These are phyloP conservation scores for Hansenula sp. DNA, from an alignment of 1,139 yeast genomes.

Conservation along the genomic window DNA sequence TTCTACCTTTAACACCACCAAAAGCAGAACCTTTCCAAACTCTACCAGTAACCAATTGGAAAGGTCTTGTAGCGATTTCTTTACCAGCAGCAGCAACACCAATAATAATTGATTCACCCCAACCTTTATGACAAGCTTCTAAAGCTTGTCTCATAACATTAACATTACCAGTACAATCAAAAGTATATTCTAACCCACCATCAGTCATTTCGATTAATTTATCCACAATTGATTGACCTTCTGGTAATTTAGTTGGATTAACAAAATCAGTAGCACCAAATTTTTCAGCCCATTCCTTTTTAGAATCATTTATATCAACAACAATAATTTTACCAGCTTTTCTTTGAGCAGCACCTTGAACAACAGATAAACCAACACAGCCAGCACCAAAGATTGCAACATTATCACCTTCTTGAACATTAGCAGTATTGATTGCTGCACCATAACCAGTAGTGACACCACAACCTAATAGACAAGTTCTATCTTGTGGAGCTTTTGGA, in stretches of 20 bases:
- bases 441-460: constrained; percentile 99
- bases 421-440: constrained; percentile 93
- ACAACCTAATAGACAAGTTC: constrained; percentile 91
- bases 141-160: constrained; percentile 92
- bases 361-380: constrained; percentile 91
- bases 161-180: constrained; percentile 97
- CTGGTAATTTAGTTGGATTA: constrained; percentile 73
- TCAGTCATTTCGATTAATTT: constrained; percentile 86
- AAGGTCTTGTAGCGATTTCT: constrained; percentile 94
- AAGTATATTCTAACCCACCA: constrained; percentile 94
- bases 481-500: constrained; percentile 76
- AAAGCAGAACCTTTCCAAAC: constrained; percentile 98
- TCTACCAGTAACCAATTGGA: constrained; percentile 98
- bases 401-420: constrained; percentile 87
- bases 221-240: constrained; percentile 75
- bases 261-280: constrained; percentile 96
- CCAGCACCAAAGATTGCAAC: constrained; percentile 98
- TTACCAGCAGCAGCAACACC: constrained; percentile 99
- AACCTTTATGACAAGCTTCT: constrained; percentile 97
- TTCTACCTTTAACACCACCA: constrained; percentile 97
- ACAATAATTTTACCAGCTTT: constrained; percentile 81
- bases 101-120: constrained; percentile 93
- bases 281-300: constrained; percentile 78
- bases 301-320: constrained; percentile 79
- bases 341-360: constrained; percentile 87